phyloP scores from a whole-genome alignment of 192 early-diverging fungal species.

The Coemansia sp. region DNA sequence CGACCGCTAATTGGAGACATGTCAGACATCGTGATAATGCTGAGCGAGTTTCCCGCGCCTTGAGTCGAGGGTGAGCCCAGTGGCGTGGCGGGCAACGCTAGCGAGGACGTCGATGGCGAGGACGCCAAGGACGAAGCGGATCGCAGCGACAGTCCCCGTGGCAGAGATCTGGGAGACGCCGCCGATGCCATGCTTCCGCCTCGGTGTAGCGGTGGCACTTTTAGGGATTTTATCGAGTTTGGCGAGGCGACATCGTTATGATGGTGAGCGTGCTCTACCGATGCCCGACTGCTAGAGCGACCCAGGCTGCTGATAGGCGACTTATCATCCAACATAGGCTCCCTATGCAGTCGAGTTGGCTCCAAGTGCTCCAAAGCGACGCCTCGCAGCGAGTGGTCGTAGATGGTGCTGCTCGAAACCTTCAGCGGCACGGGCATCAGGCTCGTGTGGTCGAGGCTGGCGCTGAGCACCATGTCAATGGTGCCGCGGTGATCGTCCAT shows the following conservation, averaged over 20 bases:
- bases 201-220: constrained; percentile 4
- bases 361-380: background rate
- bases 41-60: constrained; percentile 13
- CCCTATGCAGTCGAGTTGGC: background rate
- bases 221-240: background rate
- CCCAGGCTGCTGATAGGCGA: constrained; percentile 3
- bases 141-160: constrained; percentile 27
- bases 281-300: constrained; percentile 2
- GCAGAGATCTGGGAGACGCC: constrained; percentile 31
- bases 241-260: background rate
- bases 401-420: background rate
- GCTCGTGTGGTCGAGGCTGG: background rate
- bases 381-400: background rate
- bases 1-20: background rate
- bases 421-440: background rate
- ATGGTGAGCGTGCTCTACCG: background rate
- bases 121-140: constrained; percentile 29
- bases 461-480: background rate
- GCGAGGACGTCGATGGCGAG: constrained; percentile 28
- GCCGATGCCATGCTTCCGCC: constrained; percentile 9
- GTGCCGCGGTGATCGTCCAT: background rate
- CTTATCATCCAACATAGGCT: background rate
- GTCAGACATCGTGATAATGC: constrained; percentile 11
- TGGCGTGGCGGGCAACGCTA: constrained; percentile 17
- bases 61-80: constrained; percentile 23